phyloP scores from a whole-genome alignment of 305 asterid species.

The Fraxinus floribunda region DNA sequence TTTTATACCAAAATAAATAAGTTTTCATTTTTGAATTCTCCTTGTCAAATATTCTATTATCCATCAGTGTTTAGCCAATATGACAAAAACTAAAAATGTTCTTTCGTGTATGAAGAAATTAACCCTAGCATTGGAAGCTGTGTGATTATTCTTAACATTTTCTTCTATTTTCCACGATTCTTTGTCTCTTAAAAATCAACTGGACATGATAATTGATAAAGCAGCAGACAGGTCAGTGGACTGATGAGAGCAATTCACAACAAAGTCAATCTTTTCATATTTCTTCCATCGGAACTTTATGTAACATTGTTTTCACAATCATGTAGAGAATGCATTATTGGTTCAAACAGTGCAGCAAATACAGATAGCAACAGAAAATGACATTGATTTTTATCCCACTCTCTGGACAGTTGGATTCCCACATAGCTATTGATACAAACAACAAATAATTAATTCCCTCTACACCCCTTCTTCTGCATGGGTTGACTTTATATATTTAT shows the following conservation, averaged over 20 bases:
- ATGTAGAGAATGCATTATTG: constrained; percentile 31
- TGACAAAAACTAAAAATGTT: background rate
- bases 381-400: constrained; percentile 22
- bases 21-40: background rate
- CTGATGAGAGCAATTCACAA: background rate
- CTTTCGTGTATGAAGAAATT: background rate
- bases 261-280: constrained; percentile 5
- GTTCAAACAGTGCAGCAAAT: constrained; percentile 19
- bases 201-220: background rate
- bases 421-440: background rate
- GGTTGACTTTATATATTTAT: background rate
- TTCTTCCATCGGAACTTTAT: background rate
- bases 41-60: background rate
- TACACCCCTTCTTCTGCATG: constrained; percentile 17
- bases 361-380: constrained; percentile 25
- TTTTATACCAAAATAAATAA: background rate
- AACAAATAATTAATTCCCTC: constrained; percentile 9
- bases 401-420: background rate
- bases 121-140: background rate
- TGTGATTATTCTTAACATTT: background rate
- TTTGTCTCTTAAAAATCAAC: background rate
- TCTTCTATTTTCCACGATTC: background rate
- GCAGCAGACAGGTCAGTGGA: background rate
- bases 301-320: constrained; percentile 31
- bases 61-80: background rate